Evolutionary conservation across 352 stramenopile genomes (phyloP).

Genomic region (Pythium angustatum): DNA sequence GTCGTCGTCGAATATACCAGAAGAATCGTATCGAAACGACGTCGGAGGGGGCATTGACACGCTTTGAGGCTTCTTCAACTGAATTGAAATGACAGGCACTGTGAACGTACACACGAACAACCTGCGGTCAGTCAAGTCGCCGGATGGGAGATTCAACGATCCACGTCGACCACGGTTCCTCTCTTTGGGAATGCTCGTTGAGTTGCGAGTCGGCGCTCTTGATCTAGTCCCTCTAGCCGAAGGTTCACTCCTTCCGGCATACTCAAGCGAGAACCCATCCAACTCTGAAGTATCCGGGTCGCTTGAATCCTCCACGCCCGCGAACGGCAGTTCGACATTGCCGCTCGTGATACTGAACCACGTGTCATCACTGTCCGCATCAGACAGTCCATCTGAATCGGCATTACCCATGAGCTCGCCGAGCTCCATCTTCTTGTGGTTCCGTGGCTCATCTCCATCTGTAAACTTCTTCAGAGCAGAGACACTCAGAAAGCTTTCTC

Average conservation of each 20-base stretch:
- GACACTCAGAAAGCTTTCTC: constrained; percentile 51
- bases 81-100: constrained; percentile 75
- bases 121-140: constrained; percentile 67
- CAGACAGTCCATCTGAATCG: constrained; percentile 64
- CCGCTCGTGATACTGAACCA: constrained; percentile 88
- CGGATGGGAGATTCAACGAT: constrained; percentile 25
- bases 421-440: constrained; percentile 30
- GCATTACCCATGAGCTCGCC: constrained; percentile 17
- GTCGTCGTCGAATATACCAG: constrained; percentile 45
- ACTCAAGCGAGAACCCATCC: constrained; percentile 27
- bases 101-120: constrained; percentile 84
- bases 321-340: constrained; percentile 39
- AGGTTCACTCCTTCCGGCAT: not conserved
- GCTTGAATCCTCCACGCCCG: not conserved
- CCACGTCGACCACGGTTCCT: constrained; percentile 21
- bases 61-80: constrained; percentile 75
- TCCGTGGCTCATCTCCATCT: constrained; percentile 36
- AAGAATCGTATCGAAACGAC: constrained; percentile 57
- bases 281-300: constrained; percentile 8
- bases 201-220: constrained; percentile 3
- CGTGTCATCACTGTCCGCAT: constrained; percentile 83
- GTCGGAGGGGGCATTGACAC: constrained; percentile 43
- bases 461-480: constrained; percentile 56
- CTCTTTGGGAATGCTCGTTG: not conserved
- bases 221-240: not conserved